These are phyloP conservation scores for Phyllosticta citrichinensis DNA, from an alignment of 2,329 filamentous ascomycete genomes.

Conservation along the genomic window DNA sequence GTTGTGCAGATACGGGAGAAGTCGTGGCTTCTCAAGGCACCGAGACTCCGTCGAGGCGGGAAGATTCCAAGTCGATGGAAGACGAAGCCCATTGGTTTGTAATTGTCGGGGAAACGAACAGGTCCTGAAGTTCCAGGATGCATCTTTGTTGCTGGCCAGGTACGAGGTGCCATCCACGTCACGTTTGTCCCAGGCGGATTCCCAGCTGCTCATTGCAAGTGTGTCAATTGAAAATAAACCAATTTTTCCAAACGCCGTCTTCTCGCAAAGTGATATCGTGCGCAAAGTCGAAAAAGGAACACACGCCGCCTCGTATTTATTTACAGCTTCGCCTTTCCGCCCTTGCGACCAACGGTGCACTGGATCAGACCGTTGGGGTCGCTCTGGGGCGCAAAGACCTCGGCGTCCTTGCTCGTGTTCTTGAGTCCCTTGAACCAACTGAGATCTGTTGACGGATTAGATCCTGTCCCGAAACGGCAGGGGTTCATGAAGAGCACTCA, in stretches of 20 bases:
- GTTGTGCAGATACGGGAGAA: not conserved
- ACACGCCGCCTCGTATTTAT: not conserved
- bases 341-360: slow-evolving; percentile 66
- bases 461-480: not conserved
- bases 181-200: not conserved
- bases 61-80: no score
- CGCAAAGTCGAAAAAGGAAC: not conserved
- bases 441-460: slow-evolving; percentile 50
- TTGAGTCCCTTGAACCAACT: slow-evolving; percentile 94
- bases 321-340: slow-evolving; percentile 34
- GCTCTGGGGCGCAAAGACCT: slow-evolving; percentile 89
- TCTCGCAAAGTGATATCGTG: slow-evolving; percentile 9
- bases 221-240: slow-evolving; percentile 1
- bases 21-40: not conserved
- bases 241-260: slow-evolving; percentile 8
- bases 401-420: slow-evolving; percentile 91
- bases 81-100: no score
- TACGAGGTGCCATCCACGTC: not conserved
- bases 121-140: no score
- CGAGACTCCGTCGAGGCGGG: no score
- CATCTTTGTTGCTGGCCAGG: no score
- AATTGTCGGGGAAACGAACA: no score
- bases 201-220: not conserved
- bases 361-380: slow-evolving; percentile 93
- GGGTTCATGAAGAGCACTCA: slow-evolving; percentile 35